Evolutionary conservation across 2,329 filamentous ascomycete species (phyloP).

Genomic region (Juglanconis juglandina): DNA sequence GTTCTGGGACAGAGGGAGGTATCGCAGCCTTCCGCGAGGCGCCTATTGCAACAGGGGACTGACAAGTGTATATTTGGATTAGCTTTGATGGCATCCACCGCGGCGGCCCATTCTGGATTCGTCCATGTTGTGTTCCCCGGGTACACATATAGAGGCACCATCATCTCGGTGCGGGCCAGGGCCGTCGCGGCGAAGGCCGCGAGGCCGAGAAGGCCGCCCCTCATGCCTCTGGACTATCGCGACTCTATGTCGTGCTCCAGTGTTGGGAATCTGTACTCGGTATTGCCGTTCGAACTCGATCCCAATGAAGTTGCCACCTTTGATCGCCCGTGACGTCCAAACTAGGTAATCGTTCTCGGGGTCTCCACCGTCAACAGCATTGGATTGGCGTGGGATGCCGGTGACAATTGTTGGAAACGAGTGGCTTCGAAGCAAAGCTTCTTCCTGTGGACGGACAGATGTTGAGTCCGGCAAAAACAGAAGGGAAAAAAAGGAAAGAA

Average conservation of each 20-base stretch:
- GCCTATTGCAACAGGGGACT: neutral
- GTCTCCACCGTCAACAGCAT: neutral
- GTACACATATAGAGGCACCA: constrained; percentile 19
- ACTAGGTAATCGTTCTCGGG: neutral
- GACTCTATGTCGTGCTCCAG: neutral
- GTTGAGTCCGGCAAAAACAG: no score
- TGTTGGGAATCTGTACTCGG: neutral
- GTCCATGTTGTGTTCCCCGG: constrained; percentile 15
- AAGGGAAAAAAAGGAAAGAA: no score
- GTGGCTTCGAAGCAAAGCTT: neutral
- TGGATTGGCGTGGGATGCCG: neutral
- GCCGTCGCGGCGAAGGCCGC: constrained; percentile 11
- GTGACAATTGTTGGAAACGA: neutral
- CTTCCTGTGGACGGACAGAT: neutral
- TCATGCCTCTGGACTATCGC: constrained; percentile 1
- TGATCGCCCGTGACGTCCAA: neutral
- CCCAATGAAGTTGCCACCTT: neutral
- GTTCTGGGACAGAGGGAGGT: neutral
- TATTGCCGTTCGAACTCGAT: no score
- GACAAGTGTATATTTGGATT: constrained; percentile 11
- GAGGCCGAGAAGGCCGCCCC: neutral
- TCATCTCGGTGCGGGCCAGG: constrained; percentile 10
- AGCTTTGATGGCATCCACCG: constrained; percentile 14
- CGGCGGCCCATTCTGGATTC: constrained; percentile 18
- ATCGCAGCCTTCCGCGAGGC: neutral